Base-by-base conservation (phyloP, 23 red algal genomes). In the Pyropia haitanensis region DNA sequence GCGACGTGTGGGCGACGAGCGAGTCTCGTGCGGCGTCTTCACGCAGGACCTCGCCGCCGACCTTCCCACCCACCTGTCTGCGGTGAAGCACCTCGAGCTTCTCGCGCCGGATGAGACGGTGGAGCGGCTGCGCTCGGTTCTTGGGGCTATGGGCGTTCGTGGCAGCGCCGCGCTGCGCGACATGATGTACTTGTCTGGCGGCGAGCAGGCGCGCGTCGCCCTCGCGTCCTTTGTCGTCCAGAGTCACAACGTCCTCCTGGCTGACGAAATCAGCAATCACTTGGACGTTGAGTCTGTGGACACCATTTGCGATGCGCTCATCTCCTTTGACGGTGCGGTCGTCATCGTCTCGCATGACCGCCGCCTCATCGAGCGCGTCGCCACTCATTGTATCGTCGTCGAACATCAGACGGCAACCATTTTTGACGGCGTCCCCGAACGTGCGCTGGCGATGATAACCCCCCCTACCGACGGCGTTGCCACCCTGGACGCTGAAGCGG, bases 41-140 rank as follows among this genome's bases (percentile, higher is more conserved):
- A 70, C 65, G 17, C 65, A 70, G 33, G 65, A 70, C 23, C 31
- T 70, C 14, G 65, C 65, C 17, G 65, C 65, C 16, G 65, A 70
- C 53, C 33, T 70, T 16, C 65, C 65, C 48, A 18, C 28, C 24
- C 19, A 70, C 48, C 14, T 27, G 28, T 51, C 65, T 17, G 21
- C 65, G 28, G 2, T 70, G 15, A 18, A 70, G 19, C 28, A 70
- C 65, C 22, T 63, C 17, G 28, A 31, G 19, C 14, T 48, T 16
- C 2, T 70, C 27, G 33, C 24, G 31, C 28, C 24, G 12, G 65
- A 70, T 27, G 53, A 16, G 17, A 70, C 65, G 16, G 33, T 51
- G 53, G 24, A 24, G 48, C 21, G 31, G 17, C 48, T 70, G 53
- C 65, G 65, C 48, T 55, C 48, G 19, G 46, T 24, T 17, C 65